A percentile compares a stretch with the other conserved stretches of the same genome.
These are phyloP conservation scores for Penicillium chermesinum DNA, from an alignment of 495 filamentous ascomycete species.

Conservation along the genomic window DNA sequence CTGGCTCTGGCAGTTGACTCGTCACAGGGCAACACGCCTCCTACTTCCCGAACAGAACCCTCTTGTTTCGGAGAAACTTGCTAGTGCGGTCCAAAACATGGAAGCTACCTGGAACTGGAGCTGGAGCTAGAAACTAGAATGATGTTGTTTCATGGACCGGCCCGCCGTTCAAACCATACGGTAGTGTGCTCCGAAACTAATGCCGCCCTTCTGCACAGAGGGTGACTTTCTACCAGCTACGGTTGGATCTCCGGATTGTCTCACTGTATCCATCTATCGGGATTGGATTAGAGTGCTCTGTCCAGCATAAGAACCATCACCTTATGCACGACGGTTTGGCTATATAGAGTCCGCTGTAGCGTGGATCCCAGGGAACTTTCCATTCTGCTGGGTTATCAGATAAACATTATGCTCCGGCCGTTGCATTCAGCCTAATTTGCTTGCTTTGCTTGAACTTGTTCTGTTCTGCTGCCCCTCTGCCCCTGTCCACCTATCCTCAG, in stretches of 20 bases:
- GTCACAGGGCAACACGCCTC: neutral
- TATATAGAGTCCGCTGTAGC: neutral
- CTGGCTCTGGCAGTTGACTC: neutral
- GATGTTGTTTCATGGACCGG: constrained; percentile 19
- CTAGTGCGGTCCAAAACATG: neutral
- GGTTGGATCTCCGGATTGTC: neutral
- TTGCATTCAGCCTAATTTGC: no score
- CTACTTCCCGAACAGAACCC: neutral
- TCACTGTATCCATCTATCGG: neutral
- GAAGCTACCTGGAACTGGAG: constrained; percentile 22
- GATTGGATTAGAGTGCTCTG: no score
- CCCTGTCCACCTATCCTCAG: neutral
- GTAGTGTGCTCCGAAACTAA: neutral
- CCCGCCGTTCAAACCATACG: constrained; percentile 11
- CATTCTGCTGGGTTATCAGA: neutral
- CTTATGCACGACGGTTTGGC: neutral
- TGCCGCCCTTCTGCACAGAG: constrained; percentile 8
- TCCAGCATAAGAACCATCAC: neutral
- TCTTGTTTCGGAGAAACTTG: neutral
- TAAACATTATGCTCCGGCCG: constrained; percentile 3
- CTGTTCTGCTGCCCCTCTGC: neutral
- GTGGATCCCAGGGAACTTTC: neutral
- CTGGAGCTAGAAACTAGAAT: constrained; percentile 7
- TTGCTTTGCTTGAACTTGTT: no score
- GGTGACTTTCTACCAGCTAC: neutral